Evolutionary conservation across 108 stramenopile genomes (phyloP).

Genomic region (Skeletonema tropicum): DNA sequence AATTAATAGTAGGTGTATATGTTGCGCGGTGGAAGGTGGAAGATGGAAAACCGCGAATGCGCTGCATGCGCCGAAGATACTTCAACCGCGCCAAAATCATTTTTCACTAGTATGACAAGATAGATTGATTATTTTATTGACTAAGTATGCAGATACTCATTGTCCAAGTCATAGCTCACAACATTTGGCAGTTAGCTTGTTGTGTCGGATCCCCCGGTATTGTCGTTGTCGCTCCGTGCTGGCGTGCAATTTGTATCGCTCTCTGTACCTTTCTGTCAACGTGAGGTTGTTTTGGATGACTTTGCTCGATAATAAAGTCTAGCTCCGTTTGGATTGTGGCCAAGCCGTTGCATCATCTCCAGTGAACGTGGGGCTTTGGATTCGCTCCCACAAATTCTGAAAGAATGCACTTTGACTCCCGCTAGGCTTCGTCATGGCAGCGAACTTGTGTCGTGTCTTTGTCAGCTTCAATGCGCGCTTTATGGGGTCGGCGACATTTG

Average conservation of each 20-base stretch:
- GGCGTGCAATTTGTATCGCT: not conserved
- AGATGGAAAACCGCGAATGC: too few species aligned
- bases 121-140: too few species aligned
- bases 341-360: slow-evolving; percentile 6
- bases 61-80: too few species aligned
- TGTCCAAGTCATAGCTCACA: slow-evolving; percentile 12
- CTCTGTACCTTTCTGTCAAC: not conserved
- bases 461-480: slow-evolving; percentile 31
- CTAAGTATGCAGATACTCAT: too few species aligned
- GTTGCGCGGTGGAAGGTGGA: too few species aligned
- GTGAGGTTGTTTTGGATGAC: not conserved
- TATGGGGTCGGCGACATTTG: slow-evolving; percentile 11
- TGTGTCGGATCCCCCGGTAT: not conserved
- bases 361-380: slow-evolving; percentile 28
- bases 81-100: not conserved
- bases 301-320: slow-evolving; percentile 14
- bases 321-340: slow-evolving; percentile 2
- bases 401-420: slow-evolving; percentile 30
- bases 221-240: slow-evolving; percentile 2
- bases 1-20: too few species aligned
- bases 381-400: slow-evolving; percentile 30
- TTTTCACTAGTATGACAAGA: too few species aligned
- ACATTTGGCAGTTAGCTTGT: slow-evolving; percentile 7
- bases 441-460: slow-evolving; percentile 24
- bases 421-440: slow-evolving; percentile 13